A percentile compares a stretch with the other conserved stretches of the same genome.
Conservation (phyloP, 352 stramenopile genomes). For the Globisporangium rhizosaccharum region DNA sequence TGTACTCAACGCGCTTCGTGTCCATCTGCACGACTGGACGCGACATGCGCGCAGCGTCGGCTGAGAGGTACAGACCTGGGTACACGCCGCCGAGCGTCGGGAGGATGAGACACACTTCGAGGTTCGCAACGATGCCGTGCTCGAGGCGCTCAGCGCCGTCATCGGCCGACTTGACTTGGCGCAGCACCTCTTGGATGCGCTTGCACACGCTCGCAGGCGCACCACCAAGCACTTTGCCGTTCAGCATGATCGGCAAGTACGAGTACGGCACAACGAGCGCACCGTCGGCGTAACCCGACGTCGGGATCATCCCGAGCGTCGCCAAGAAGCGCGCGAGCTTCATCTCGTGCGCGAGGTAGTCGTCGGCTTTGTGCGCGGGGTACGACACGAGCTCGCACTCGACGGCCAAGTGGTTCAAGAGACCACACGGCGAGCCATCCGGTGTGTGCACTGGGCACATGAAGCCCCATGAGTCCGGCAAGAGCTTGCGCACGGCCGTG, state of each 20-base stretch:
- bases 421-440: constrained; percentile 97
- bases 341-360: constrained; percentile 66
- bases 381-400: constrained; percentile 87
- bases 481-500: constrained; percentile 96
- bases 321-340: constrained; percentile 75
- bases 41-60: constrained; percentile 92
- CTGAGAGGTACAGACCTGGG: constrained; percentile 97
- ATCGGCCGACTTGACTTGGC: constrained; percentile 63
- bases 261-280: constrained; percentile 83
- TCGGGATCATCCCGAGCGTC: constrained; percentile 79
- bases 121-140: constrained; percentile 65
- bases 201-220: constrained; percentile 85
- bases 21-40: constrained; percentile 90
- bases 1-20: constrained; percentile 92
- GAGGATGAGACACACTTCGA: constrained; percentile 81
- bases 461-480: constrained; percentile 99
- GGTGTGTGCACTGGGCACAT: constrained; percentile 99
- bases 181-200: constrained; percentile 64
- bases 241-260: constrained; percentile 95
- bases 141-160: constrained; percentile 41
- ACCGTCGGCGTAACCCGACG: constrained; percentile 73
- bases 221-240: constrained; percentile 94
- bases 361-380: constrained; percentile 66
- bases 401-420: constrained; percentile 97
- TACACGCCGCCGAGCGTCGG: constrained; percentile 90